Evolutionary conservation across 257 asterid species (phyloP), one percentile per base, ranked within the genome.

Genomic region (Nicotiana tomentosiformis): DNA sequence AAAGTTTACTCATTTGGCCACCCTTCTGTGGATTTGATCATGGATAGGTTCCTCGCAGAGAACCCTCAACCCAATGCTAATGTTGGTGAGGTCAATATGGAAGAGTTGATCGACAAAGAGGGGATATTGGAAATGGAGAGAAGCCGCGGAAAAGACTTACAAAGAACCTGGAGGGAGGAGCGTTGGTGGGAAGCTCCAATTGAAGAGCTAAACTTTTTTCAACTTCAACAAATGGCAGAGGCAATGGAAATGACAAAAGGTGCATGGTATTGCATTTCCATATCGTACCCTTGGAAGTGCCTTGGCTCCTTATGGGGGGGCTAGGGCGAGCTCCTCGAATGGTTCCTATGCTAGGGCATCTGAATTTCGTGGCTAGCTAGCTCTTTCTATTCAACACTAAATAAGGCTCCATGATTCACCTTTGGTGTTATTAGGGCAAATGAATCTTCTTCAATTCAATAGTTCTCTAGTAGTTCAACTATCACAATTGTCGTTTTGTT

Each of bases 1-100:
- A 91, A 90, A 46, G 87, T 81, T 0, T 87, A 85, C 77, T 86
- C 91, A 10, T 93, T 90, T 35, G 98, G 92, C 35, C 91, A 92
- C 84, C 97, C 96, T 1, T 39, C 10, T 39, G 10, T 39, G 10
- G 10, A 39, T 39, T 39, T 39, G 0, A 79, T 94, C 8, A 16
- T 86, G 2, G 82, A 84, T 20, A 66, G 78, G 85, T 85, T 86
- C n/a, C 70, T 67, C 11, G 26, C 17, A 12, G 17, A 11, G 57
- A 37, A n/a, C 5, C 8, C 61, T 15, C 62, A 81, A 0, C 62
- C 79, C 57, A 53, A 11, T 3, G 2, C 33, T 30, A 20, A 20
- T 56, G 32, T 77, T 4, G 23, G 23, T 20, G 23, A 20, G 23
- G 23, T 32, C 9, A 39, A 7, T 7, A 1, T 39, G 9, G 9